Percentiles rank a stretch among this genome's conserved stretches.
These are phyloP conservation scores for Fusarium heterosporum DNA, from an alignment of 2,329 filamentous ascomycete genomes.

Conservation along the genomic window DNA sequence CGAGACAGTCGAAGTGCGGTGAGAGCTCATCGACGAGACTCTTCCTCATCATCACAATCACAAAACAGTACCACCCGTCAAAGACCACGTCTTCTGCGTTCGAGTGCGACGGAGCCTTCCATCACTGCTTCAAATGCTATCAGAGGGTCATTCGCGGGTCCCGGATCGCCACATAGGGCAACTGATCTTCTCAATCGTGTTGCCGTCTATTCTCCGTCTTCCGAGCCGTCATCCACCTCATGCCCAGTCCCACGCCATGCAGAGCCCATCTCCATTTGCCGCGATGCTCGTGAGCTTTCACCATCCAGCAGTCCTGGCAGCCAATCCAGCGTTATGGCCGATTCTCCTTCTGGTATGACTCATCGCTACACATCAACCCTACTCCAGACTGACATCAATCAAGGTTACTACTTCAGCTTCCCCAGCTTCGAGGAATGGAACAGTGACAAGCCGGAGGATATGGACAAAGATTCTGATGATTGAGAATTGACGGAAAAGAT, in stretches of 20 bases:
- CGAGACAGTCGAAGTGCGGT: slow-evolving; percentile 44
- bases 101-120: slow-evolving; percentile 67
- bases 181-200: slow-evolving; percentile 67
- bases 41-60: slow-evolving; percentile 41
- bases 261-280: slow-evolving; percentile 42
- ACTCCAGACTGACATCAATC: slow-evolving; percentile 52
- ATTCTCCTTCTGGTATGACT: slow-evolving; percentile 46
- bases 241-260: slow-evolving; percentile 39
- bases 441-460: slow-evolving; percentile 49
- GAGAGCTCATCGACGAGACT: slow-evolving; percentile 46
- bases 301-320: slow-evolving; percentile 39
- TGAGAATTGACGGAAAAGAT: slow-evolving; percentile 33
- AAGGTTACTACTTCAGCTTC: slow-evolving; percentile 75
- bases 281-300: slow-evolving; percentile 36
- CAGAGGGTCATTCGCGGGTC: slow-evolving; percentile 62
- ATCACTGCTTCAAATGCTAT: slow-evolving; percentile 67
- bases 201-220: slow-evolving; percentile 58
- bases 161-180: slow-evolving; percentile 62
- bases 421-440: slow-evolving; percentile 78
- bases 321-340: slow-evolving; percentile 43
- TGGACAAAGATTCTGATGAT: slow-evolving; percentile 44
- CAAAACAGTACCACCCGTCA: slow-evolving; percentile 50
- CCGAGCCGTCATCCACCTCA: slow-evolving; percentile 37
- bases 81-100: slow-evolving; percentile 66
- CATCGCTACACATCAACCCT: background rate